These are phyloP conservation scores for Brassica cretica DNA, from an alignment of 345 rosid species.

Conservation along the genomic window DNA sequence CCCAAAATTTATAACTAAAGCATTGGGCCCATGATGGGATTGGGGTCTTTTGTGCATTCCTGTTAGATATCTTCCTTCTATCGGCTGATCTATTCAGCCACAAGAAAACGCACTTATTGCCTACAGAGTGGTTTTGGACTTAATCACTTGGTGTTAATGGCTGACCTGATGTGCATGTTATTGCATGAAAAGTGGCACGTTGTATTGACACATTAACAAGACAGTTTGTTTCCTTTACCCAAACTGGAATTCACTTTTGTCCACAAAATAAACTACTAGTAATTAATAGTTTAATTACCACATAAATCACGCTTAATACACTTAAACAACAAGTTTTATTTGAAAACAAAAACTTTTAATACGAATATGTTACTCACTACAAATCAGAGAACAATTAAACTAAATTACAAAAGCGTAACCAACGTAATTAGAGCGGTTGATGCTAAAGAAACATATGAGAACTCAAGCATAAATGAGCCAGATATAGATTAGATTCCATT, in stretches of 20 bases:
- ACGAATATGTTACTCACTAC: not conserved
- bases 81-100: no score
- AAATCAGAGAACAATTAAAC: not conserved
- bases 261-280: slow-evolving; percentile 1
- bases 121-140: no score
- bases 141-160: no score
- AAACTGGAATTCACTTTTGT: slow-evolving; percentile 23
- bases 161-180: slow-evolving; percentile 37
- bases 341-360: not conserved
- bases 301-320: slow-evolving; percentile 11
- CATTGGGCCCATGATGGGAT: slow-evolving; percentile 10
- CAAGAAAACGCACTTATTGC: no score
- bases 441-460: not conserved
- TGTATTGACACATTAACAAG: slow-evolving; percentile 22
- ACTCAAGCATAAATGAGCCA: not conserved
- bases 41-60: slow-evolving; percentile 31
- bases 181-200: slow-evolving; percentile 41
- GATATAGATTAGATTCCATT: not conserved
- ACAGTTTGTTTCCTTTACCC: slow-evolving; percentile 20
- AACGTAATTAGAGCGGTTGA: not conserved
- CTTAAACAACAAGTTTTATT: not conserved
- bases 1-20: slow-evolving; percentile 25
- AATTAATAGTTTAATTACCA: not conserved
- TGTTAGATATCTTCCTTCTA: not conserved
- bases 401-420: not conserved